Evolutionary conservation across 345 rosid species (phyloP).

Genomic region (Salix arbutifolia): DNA sequence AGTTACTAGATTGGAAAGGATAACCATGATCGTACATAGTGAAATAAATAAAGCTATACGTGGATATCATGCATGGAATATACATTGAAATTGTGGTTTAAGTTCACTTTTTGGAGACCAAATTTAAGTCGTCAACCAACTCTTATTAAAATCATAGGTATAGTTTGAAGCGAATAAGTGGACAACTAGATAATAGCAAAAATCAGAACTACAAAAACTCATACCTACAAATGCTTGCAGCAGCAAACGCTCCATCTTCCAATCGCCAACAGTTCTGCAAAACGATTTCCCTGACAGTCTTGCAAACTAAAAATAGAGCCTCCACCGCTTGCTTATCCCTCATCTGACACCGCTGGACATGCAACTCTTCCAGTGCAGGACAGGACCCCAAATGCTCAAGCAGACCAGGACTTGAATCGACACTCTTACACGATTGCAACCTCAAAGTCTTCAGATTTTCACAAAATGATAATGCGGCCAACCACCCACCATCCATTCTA

Average conservation of each 20-base stretch:
- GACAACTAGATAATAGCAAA: not conserved
- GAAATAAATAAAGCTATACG: not conserved
- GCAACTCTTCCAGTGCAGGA: constrained; percentile 74
- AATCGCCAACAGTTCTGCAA: constrained; percentile 93
- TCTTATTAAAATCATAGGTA: not conserved
- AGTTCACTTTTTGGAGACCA: not conserved
- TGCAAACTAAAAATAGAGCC: constrained; percentile 70
- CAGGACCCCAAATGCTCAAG: constrained; percentile 63
- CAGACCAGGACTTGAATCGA: constrained; percentile 71
- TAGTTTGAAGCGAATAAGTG: not conserved
- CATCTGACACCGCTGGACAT: constrained; percentile 72
- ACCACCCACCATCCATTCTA: constrained; percentile 91
- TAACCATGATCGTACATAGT: not conserved
- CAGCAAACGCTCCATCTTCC: constrained; percentile 62
- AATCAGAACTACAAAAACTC: constrained; percentile 4
- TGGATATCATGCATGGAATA: not conserved
- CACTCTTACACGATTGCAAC: constrained; percentile 61
- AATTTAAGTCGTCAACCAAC: not conserved
- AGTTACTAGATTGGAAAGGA: not conserved
- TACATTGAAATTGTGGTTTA: not conserved
- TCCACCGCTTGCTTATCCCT: constrained; percentile 53
- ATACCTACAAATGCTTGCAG: constrained; percentile 67
- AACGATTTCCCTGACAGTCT: constrained; percentile 61
- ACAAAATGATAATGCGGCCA: constrained; percentile 72
- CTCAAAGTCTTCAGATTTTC: constrained; percentile 85